Evolutionary conservation across 176 grass and related monocot species (phyloP).

Genomic region (Areca catechu): DNA sequence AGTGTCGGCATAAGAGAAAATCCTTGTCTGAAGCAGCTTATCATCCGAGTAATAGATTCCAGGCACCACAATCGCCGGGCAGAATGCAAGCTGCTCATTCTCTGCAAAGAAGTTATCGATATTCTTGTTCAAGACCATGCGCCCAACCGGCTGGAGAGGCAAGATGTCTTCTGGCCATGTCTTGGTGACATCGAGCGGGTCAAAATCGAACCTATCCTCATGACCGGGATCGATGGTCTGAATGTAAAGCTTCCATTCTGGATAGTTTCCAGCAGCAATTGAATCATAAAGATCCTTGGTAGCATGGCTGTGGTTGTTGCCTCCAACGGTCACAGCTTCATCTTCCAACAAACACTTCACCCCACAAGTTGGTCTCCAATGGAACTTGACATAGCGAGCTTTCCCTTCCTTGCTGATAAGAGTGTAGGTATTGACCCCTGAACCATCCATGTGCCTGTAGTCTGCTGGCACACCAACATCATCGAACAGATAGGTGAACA

Average conservation of each 20-base stretch:
- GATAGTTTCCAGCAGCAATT: slow-evolving; percentile 79
- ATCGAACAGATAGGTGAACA: slow-evolving; percentile 96
- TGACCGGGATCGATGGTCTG: slow-evolving; percentile 75
- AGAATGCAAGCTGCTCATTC: slow-evolving; percentile 98
- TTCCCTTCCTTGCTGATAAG: slow-evolving; percentile 71
- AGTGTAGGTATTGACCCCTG: slow-evolving; percentile 90
- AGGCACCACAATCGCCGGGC: slow-evolving; percentile 69
- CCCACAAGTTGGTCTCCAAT: slow-evolving; percentile 93
- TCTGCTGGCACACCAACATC: slow-evolving; percentile 85
- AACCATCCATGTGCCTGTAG: slow-evolving; percentile 99
- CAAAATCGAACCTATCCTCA: slow-evolving; percentile 70
- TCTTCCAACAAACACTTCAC: slow-evolving; percentile 65
- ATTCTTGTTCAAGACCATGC: slow-evolving; percentile 87
- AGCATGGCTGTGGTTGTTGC: slow-evolving; percentile 93
- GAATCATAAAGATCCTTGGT: slow-evolving; percentile 80
- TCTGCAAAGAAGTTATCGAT: slow-evolving; percentile 95
- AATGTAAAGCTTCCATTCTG: slow-evolving; percentile 84
- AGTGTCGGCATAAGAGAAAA: slow-evolving; percentile 97
- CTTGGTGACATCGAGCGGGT: slow-evolving; percentile 96
- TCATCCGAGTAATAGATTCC: slow-evolving; percentile 95
- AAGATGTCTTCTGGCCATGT: slow-evolving; percentile 90
- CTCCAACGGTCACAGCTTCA: slow-evolving; percentile 73
- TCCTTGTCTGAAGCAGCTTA: slow-evolving; percentile 95
- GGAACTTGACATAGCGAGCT: slow-evolving; percentile 92
- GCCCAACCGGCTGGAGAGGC: slow-evolving; percentile 79